Conservation (phyloP, 345 rosid genomes). For the Eucalyptus cloeziana region DNA sequence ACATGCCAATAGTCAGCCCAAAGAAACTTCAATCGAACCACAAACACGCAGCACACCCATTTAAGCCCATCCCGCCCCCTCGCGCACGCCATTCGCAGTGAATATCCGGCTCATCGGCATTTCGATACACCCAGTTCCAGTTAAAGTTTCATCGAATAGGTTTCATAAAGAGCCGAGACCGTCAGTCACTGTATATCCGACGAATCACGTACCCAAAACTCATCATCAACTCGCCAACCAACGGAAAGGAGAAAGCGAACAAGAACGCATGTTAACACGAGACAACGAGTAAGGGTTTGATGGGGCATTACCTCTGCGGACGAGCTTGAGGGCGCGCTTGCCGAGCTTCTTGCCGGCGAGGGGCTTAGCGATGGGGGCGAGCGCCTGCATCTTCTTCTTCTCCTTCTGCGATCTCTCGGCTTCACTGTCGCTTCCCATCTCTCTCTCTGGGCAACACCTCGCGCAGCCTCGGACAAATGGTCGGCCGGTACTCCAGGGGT, state of each 20-base stretch:
- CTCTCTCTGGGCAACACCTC: not conserved
- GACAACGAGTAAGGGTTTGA: not conserved
- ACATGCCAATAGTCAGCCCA: not conserved
- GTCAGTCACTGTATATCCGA: not conserved
- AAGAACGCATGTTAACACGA: not conserved
- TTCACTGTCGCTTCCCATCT: slow-evolving; percentile 8
- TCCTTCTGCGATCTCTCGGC: slow-evolving; percentile 80
- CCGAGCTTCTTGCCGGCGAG: slow-evolving; percentile 88
- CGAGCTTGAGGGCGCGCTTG: slow-evolving; percentile 81
- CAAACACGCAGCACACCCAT: not conserved
- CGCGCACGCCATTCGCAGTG: not conserved
- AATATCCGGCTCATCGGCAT: not conserved
- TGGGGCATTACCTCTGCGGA: slow-evolving; percentile 52
- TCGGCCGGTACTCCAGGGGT: not conserved
- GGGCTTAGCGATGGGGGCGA: slow-evolving; percentile 91
- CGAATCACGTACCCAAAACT: not conserved
- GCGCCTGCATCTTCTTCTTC: slow-evolving; percentile 41
- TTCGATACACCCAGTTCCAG: not conserved
- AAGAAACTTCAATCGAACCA: not conserved
- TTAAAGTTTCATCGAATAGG: not conserved
- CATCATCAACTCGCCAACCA: not conserved
- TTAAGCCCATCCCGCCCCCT: not conserved
- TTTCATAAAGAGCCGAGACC: not conserved
- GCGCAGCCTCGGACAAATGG: not conserved
- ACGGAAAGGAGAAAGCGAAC: not conserved